phyloP scores from a whole-genome alignment of 257 asterid species.

The Solanum etuberosum region DNA sequence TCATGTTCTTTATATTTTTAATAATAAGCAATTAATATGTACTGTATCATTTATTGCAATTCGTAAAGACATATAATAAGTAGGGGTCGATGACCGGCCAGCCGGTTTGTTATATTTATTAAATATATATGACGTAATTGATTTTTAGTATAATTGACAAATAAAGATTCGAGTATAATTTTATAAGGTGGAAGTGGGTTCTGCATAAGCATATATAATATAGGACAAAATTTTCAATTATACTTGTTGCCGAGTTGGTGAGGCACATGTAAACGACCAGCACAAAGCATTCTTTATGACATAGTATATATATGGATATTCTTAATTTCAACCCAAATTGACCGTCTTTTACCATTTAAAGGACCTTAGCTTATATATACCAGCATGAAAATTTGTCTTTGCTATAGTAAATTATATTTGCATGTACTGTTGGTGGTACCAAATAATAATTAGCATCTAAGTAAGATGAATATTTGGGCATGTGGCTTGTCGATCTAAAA shows the following conservation, averaged over 20 bases:
- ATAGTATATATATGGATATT: background rate
- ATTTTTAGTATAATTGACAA: background rate
- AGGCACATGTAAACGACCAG: background rate
- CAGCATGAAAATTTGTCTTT: background rate
- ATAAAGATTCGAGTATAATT: background rate
- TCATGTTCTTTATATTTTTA: background rate
- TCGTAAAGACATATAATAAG: background rate
- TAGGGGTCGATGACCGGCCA: background rate
- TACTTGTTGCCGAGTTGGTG: background rate
- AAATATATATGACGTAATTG: background rate
- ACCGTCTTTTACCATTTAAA: background rate
- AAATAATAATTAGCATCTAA: background rate
- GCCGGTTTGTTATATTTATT: background rate
- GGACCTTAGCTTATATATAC: background rate
- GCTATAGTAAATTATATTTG: background rate
- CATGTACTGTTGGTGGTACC: background rate
- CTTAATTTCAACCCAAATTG: background rate
- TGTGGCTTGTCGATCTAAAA: background rate
- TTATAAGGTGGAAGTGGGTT: background rate
- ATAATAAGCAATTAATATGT: background rate
- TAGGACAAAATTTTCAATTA: background rate
- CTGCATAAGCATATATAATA: background rate
- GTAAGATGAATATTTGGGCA: background rate
- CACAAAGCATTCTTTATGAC: background rate
- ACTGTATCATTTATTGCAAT: background rate